A percentile compares a stretch with the other conserved stretches of the same genome.
Conservation (phyloP, 805 yeast genomes). For the Metschnikowia corniflorae region DNA sequence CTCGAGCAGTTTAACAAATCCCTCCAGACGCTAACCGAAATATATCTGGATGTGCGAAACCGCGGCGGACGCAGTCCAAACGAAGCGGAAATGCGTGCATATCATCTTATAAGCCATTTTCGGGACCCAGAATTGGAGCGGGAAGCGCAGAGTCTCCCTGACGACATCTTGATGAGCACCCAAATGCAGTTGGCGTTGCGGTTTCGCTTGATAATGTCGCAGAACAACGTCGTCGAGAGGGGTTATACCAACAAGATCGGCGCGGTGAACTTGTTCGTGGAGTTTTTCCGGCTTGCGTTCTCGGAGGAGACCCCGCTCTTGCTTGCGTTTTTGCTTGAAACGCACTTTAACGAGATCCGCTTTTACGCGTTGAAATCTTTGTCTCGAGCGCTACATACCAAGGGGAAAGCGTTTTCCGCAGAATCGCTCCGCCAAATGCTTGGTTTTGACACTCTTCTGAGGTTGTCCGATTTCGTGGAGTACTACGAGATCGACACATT, state of each 20-base stretch:
- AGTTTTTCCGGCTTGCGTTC: slow-evolving; percentile 58
- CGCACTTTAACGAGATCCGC: slow-evolving; percentile 74
- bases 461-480: slow-evolving; percentile 53
- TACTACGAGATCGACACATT: slow-evolving; percentile 56
- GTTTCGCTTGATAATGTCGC: slow-evolving; percentile 63
- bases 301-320: slow-evolving; percentile 55
- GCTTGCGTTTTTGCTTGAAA: slow-evolving; percentile 71
- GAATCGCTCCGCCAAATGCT: slow-evolving; percentile 46
- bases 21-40: slow-evolving; percentile 80
- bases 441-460: slow-evolving; percentile 62
- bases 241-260: slow-evolving; percentile 51
- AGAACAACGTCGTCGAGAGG: slow-evolving; percentile 55
- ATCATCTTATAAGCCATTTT: slow-evolving; percentile 72
- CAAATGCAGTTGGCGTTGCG: slow-evolving; percentile 68
- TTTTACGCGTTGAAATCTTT: slow-evolving; percentile 68
- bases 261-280: slow-evolving; percentile 54
- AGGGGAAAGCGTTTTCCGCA: slow-evolving; percentile 62
- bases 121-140: slow-evolving; percentile 84
- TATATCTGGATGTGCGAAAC: slow-evolving; percentile 75
- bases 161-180: slow-evolving; percentile 47
- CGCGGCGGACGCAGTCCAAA: slow-evolving; percentile 68
- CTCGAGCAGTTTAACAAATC: slow-evolving; percentile 91
- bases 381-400: slow-evolving; percentile 63
- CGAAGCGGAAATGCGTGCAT: slow-evolving; percentile 92
- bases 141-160: slow-evolving; percentile 66